Base-by-base conservation (phyloP, 202 grass and related monocot genomes). In the Musa balbisiana region DNA sequence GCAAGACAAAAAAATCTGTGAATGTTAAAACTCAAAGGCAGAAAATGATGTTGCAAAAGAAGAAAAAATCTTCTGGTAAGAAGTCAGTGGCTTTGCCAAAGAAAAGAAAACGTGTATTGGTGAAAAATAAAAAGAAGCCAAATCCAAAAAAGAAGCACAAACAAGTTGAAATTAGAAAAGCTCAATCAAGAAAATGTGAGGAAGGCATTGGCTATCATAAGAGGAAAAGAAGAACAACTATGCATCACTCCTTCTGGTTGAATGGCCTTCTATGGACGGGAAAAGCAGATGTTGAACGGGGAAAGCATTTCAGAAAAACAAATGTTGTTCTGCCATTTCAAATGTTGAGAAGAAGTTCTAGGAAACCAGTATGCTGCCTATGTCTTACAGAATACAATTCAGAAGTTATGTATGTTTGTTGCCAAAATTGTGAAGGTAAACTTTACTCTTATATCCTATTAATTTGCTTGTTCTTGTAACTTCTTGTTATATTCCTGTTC, bases 351-450 rank as follows among this genome's bases (percentile, higher is more conserved):
- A 55, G 80, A 25, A 80, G 81, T 52, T 75, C 49, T 74, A 79
- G 27, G 62, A 53, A 59, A 65, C 91, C 91, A 85, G 80, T 87
- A 58, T 99, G 95, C 52, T 63, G 83, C 74, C 56, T 95, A 60
- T 99, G 95, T 79, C 24, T 78, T 17, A 88, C 83, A 84, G 75
- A 83, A 68, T 92, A 88, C 78, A 84, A 76, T 82, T 51, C 85
- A 69, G 83, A 92, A 62, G 76, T 82, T 80, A 81, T 94, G 76
- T 99, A 87, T 89, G 83, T 99, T 85, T 63, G 81, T 66, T 99
- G 95, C 79, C 89, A 90, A 75, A 85, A 87, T n/a, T 99, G 95
- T 85, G 83, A 87, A 85, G 95, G 95, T 99, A 88, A 81, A 74
- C 51, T 71, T 85, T 78, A 62, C 17, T 0, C 51, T 66, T 80